Evolutionary conservation across 768 basidiomycete genomes (phyloP), one percentile per base, ranked within the genome.

Genomic region (Collybia sp.): DNA sequence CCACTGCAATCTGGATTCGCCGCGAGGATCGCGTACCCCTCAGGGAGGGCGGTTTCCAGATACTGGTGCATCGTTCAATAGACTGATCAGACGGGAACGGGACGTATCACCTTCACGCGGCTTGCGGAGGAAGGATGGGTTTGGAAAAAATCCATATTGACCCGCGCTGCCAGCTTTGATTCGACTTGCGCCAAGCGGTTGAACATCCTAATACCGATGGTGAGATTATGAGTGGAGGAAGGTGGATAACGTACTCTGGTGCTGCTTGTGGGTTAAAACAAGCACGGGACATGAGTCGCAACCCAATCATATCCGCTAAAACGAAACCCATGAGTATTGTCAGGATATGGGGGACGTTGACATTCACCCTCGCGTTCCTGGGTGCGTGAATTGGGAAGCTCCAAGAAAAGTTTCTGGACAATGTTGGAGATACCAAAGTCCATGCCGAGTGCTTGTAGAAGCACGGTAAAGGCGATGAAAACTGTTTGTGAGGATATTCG

Each of bases 211-310:
- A 30, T 41, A 19, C 15, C 1, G 10, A n/a, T n/a, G 45, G 15
- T 34, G 43, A 38, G n/a, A 45, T 17, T 38, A 30, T 15, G 36
- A 12, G 41, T 16, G 15, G 15, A 30, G 5, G 16, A 41, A 41
- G 25, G 44, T 47, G 6, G 41, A 13, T 35, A 20, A 41, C 13
- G 30, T 39, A 93, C 91, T 75, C 72, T 11, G 87, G 80, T 2
- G 89, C 78, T 16, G 83, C 87, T 13, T 62, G 67, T 0, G 94
- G 93, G 57, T 97, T 78, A 60, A 81, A 97, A 65, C 94, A 98
- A 0, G 93, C 94, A 53, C 73, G 76, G 42, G 90, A 75, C 68
- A 86, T 85, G 19, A 97, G 71, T 5, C 75, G 74, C 39, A 97
- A 62, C 6, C 95, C 94, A 42, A 98, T 85, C 20, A 79, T 73